Evolutionary conservation across 495 filamentous ascomycete species (phyloP).

Genomic region (Xylaria telfairii): DNA sequence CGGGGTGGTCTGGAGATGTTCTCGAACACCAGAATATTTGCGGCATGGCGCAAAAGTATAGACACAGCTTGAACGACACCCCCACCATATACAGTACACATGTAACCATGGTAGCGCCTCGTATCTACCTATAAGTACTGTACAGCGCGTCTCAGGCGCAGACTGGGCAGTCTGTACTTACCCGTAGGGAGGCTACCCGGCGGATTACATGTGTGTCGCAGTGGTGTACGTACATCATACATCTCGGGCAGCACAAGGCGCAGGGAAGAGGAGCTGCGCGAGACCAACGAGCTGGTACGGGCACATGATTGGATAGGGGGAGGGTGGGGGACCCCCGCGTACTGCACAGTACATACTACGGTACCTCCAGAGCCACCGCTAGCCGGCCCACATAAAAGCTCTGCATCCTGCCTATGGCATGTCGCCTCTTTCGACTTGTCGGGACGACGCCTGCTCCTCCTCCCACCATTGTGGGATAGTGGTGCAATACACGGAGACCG

Average conservation of each 20-base stretch:
- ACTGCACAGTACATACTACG: neutral
- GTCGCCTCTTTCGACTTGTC: neutral
- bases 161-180: too few species aligned
- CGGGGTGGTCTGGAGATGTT: too few species aligned
- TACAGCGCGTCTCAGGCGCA: neutral
- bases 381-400: slow-evolving; percentile 4
- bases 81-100: neutral
- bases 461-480: neutral
- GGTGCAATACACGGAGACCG: neutral
- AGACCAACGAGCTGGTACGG: neutral
- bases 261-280: neutral
- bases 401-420: slow-evolving; percentile 5
- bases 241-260: slow-evolving; percentile 6
- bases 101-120: neutral
- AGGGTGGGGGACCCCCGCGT: neutral
- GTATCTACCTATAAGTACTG: neutral
- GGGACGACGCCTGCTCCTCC: slow-evolving; percentile 5
- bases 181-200: too few species aligned
- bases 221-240: neutral
- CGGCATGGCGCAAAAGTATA: neutral
- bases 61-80: neutral
- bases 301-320: slow-evolving; percentile 3
- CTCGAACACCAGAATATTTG: too few species aligned
- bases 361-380: neutral
- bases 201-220: neutral